Evolutionary conservation across 1,284 basidiomycete genomes (phyloP).

Genomic region (Puccinia triticina): DNA sequence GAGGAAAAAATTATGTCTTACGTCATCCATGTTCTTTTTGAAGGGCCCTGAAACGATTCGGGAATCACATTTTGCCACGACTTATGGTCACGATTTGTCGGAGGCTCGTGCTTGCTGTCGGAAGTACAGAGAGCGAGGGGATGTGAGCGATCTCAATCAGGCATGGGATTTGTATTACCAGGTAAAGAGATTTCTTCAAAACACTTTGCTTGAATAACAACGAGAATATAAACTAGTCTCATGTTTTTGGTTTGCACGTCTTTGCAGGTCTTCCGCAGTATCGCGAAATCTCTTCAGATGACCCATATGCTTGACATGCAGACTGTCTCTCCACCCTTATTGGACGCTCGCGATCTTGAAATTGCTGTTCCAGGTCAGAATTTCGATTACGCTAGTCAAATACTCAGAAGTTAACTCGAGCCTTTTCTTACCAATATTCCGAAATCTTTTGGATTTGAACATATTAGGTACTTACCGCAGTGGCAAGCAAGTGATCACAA

Average conservation of each 20-base stretch:
- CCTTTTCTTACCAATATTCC: not conserved
- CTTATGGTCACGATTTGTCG: slow-evolving; percentile 87
- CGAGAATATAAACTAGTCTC: not conserved
- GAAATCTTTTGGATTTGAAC: slow-evolving; percentile 16
- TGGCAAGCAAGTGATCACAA: slow-evolving; percentile 81
- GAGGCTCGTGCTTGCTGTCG: slow-evolving; percentile 93
- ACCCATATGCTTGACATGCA: slow-evolving; percentile 91
- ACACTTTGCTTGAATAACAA: not conserved
- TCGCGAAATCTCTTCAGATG: slow-evolving; percentile 89
- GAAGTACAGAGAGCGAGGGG: slow-evolving; percentile 82
- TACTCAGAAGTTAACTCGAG: not conserved
- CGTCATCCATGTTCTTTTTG: not conserved
- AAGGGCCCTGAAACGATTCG: slow-evolving; percentile 92
- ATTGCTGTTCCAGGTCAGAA: slow-evolving; percentile 84
- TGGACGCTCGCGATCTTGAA: slow-evolving; percentile 86
- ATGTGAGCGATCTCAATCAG: slow-evolving; percentile 87
- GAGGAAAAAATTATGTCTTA: not conserved
- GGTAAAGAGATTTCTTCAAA: slow-evolving; percentile 55
- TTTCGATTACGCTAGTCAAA: not conserved
- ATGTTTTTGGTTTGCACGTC: not conserved
- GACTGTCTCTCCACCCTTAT: slow-evolving; percentile 91
- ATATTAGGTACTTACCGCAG: slow-evolving; percentile 83
- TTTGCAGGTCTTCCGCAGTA: slow-evolving; percentile 87
- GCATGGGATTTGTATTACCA: slow-evolving; percentile 99
- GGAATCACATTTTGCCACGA: slow-evolving; percentile 93